These are phyloP conservation scores for Nymphaea thermarum DNA, from an alignment of 164 flowering plant genomes.

Conservation along the genomic window DNA sequence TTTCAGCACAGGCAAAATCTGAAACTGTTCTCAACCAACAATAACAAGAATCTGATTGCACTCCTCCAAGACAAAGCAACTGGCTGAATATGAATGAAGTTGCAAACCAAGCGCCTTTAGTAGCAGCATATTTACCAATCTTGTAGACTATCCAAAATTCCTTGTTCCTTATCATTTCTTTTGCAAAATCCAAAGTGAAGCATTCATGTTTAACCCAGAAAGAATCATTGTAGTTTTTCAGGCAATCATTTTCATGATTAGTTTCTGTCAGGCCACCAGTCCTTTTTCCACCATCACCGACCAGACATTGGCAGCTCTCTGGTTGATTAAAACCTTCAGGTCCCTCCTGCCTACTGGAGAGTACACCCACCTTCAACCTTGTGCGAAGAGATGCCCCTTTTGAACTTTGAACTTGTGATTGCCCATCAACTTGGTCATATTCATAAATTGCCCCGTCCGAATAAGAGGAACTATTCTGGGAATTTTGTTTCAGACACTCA, in stretches of 20 bases:
- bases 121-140: slow-evolving; percentile 49
- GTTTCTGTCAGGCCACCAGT: background rate
- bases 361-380: too few species aligned
- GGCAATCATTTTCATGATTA: background rate
- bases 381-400: too few species aligned
- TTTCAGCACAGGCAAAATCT: slow-evolving; percentile 35
- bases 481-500: background rate
- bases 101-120: slow-evolving; percentile 52
- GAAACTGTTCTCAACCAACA: slow-evolving; percentile 52
- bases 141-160: slow-evolving; percentile 53
- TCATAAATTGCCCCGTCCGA: too few species aligned
- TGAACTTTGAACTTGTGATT: too few species aligned
- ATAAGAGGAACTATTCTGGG: too few species aligned
- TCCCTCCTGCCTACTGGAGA: too few species aligned
- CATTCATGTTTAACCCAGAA: slow-evolving; percentile 28
- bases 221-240: slow-evolving; percentile 4
- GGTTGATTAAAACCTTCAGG: too few species aligned
- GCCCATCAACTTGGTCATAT: too few species aligned
- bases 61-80: slow-evolving; percentile 18
- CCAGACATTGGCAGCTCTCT: too few species aligned
- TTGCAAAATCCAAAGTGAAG: slow-evolving; percentile 22
- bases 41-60: slow-evolving; percentile 25
- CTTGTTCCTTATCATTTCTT: slow-evolving; percentile 21
- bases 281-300: too few species aligned
- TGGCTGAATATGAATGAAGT: slow-evolving; percentile 37